A percentile compares a stretch with the other conserved stretches of the same genome.
These are phyloP conservation scores for Colletotrichum costaricense DNA, from an alignment of 2,329 filamentous ascomycete species.

Conservation along the genomic window DNA sequence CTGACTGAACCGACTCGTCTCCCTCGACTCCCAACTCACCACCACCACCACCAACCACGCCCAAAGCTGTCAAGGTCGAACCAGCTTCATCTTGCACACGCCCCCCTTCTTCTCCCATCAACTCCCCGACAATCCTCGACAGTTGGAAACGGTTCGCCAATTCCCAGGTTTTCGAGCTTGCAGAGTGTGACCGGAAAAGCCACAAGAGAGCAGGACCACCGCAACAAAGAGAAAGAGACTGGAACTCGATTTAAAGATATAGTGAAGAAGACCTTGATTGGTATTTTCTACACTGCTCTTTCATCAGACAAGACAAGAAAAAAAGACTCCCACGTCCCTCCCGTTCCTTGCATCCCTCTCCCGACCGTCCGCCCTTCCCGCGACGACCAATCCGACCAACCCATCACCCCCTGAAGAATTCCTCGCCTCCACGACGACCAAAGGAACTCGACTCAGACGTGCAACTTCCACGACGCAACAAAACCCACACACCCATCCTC, in stretches of 20 bases:
- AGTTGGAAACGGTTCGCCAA: conserved; percentile 23
- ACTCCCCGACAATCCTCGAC: conserved; percentile 32
- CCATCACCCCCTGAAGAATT: conserved; percentile 46
- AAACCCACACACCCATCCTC: not conserved
- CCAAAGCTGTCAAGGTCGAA: conserved; percentile 4
- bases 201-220: conserved; percentile 2
- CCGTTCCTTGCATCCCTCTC: conserved; percentile 30
- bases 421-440: conserved; percentile 51
- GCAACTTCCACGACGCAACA: conserved; percentile 38
- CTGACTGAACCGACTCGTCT: conserved; percentile 32
- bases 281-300: conserved; percentile 48
- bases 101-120: conserved; percentile 27
- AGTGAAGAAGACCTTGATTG: conserved; percentile 49
- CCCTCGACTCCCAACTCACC: conserved; percentile 13
- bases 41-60: conserved; percentile 13
- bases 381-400: conserved; percentile 1
- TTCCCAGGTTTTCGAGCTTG: conserved; percentile 30
- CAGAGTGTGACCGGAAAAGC: conserved; percentile 15
- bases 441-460: conserved; percentile 53
- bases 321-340: conserved; percentile 15
- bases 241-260: conserved; percentile 45
- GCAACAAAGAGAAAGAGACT: conserved; percentile 37
- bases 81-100: conserved; percentile 17
- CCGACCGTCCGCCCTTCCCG: conserved; percentile 22
- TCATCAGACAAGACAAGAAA: conserved; percentile 5